Evolutionary conservation across 1,284 basidiomycete genomes (phyloP), one percentile per base, ranked within the genome.

Genomic region (Leccinum ponderosum): DNA sequence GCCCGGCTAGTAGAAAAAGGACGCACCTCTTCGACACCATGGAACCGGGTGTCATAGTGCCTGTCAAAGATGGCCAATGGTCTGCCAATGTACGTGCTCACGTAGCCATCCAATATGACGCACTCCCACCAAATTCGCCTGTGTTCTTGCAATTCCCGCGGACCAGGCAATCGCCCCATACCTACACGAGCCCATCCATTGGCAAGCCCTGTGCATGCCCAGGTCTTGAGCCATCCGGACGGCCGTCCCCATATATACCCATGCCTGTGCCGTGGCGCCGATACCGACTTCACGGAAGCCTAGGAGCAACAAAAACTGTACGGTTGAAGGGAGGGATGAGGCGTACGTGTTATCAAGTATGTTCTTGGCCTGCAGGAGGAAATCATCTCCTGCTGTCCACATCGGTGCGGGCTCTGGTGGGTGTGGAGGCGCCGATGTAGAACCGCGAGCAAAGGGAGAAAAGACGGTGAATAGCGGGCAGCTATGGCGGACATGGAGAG

Each of bases 221-320:
- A 95, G 75, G 74, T 95, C 93, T 75, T 94, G 93, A 12, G 93
- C 93, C 88, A 91, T 91, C 42, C 89, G 80, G 44, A 91, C 87
- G 0, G 86, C 88, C 86, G 91, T 89, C 6, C 90, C 91, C 20
- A 87, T 82, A 69, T 89, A 93, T 15, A 87, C 81, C 93, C 93
- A 95, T 35, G 91, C 88, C 74, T 90, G 86, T 8, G 89, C 87
- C 93, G 93, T 95, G 14, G 90, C 89, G 25, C 93, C 93, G 61
- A 93, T 90, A 1, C 93, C 93, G 33, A 93, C 84, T 75, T 95
- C 92, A 17, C 93, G 82, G 72, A 91, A 94, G 7, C 88, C 89
- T 75, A 94, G 82, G 25, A 95, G 79, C 4, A 95, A 79, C 25
- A 95, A 76, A 6, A 92, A 87, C 71, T 94, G 92, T 57, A 87